Evolutionary conservation across 495 filamentous ascomycete genomes (phyloP).

Genomic region (Darksidea phi): DNA sequence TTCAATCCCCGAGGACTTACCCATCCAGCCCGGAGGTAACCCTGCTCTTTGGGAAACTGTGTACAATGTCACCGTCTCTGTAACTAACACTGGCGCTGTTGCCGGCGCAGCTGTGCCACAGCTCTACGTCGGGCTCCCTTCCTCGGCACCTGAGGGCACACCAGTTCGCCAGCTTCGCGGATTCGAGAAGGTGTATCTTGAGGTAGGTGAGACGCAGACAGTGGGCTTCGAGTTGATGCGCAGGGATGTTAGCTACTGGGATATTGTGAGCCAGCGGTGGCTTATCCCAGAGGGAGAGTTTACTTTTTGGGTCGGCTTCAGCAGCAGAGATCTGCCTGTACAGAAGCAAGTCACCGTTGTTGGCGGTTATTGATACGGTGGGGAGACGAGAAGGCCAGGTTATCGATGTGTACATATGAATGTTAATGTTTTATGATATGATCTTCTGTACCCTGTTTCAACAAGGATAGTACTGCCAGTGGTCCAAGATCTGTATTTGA

Average conservation of each 20-base stretch:
- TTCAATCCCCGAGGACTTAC: too few relatives aligned
- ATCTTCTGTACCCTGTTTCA: too few relatives aligned
- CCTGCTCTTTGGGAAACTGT: background rate
- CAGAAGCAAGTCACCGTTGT: too few relatives aligned
- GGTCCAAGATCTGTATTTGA: too few relatives aligned
- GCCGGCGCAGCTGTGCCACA: conserved; percentile 8
- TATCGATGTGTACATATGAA: too few relatives aligned
- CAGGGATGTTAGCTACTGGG: background rate
- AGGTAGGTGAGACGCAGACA: background rate
- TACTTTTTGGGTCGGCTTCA: background rate
- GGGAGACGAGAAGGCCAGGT: too few relatives aligned
- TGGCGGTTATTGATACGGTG: too few relatives aligned
- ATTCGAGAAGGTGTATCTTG: background rate
- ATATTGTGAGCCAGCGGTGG: background rate
- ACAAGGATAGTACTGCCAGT: too few relatives aligned
- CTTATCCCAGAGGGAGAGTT: background rate
- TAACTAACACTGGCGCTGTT: conserved; percentile 1
- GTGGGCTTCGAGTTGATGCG: background rate
- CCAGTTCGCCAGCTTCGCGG: background rate
- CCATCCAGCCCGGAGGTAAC: too few relatives aligned
- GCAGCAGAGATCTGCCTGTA: too few relatives aligned
- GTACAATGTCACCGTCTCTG: background rate
- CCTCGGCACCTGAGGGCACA: background rate
- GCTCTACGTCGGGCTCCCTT: background rate
- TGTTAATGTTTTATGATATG: too few relatives aligned